Evolutionary conservation across 148 eudicot species (phyloP), one percentile per base, ranked within the genome.

Genomic region (Amaranthus palmeri): DNA sequence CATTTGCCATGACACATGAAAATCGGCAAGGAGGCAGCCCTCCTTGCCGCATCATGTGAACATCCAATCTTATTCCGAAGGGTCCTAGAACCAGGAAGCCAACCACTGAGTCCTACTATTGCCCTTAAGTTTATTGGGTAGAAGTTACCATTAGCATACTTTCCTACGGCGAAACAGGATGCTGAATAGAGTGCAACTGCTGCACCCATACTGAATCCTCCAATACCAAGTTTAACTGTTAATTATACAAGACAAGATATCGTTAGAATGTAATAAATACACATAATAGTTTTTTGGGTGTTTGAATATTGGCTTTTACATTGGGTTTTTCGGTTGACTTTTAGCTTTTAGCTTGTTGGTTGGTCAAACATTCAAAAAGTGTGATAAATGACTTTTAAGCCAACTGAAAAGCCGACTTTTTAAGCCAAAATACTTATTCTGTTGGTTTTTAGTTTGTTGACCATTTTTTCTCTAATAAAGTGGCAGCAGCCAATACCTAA

Each of bases 131-230:
- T 85, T 72, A 92, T 78, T 43, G 96, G 89, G 75, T 90, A 96
- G 49, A 84, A 77, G 74, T 65, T 84, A 46, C 92, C 93, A 77
- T 96, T 92, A 6, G 91, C 92, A 44, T 78, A 96, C 63, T 80
- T 86, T 48, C 99, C 97, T 13, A 77, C 84, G 45, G 91, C 88
- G 68, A 83, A 96, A 85, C 97, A 96, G 54, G 93, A 87, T 25
- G 99, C 99, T 4, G 99, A 92, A 80, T 92, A 90, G 17, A 96
- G 89, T 6, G 96, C 96, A 36, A 86, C 83, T 40, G 99, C 92
- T 68, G 88, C 93, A 50, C 99, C 99, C 97, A 92, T 92, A 63
- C 99, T 92, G 84, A 96, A 96, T 72, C 99, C 99, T 76, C 99
- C 99, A 74, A 96, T 84, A 60, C 97, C 97, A 63, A 96, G 92